Evolutionary conservation across 1,284 basidiomycete genomes (phyloP).

Genomic region (Ganoderma lingzhi): DNA sequence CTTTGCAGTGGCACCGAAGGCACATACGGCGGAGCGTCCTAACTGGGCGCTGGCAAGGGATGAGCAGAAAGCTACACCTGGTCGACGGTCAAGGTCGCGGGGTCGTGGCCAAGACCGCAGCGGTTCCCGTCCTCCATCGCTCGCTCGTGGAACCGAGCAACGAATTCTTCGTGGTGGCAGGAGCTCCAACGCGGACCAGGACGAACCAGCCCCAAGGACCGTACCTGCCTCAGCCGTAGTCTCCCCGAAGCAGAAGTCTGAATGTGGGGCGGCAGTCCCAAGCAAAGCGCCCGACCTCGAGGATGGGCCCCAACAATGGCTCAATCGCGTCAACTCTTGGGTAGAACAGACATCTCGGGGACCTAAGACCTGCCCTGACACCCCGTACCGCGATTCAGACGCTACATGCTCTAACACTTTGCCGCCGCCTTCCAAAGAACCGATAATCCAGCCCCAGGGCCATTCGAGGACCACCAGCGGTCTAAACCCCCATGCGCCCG

Average conservation of each 20-base stretch:
- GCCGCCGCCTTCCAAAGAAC: neutral
- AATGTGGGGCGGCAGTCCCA: neutral
- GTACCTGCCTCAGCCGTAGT: neutral
- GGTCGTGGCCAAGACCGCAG: constrained; percentile 6
- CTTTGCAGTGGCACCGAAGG: constrained; percentile 37
- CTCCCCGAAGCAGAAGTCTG: neutral
- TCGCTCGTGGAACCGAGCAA: neutral
- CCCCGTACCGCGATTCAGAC: neutral
- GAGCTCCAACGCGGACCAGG: neutral
- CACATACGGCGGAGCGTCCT: constrained; percentile 29
- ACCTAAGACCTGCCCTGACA: neutral
- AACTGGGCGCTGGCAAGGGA: constrained; percentile 9
- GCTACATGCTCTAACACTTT: neutral
- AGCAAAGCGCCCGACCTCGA: neutral
- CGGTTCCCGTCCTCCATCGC: neutral
- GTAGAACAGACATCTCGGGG: constrained; percentile 14
- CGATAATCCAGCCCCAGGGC: neutral
- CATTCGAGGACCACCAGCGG: constrained; percentile 6
- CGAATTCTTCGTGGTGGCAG: neutral
- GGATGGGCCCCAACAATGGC: constrained; percentile 25
- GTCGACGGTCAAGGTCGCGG: constrained; percentile 7
- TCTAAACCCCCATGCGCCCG: constrained; percentile 20
- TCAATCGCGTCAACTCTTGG: constrained; percentile 24
- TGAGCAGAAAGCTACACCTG: neutral
- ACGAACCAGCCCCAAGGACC: neutral